Evolutionary conservation across 345 rosid genomes (phyloP), one percentile per base, ranked within the genome.

Genomic region (Arabidopsis suecica): DNA sequence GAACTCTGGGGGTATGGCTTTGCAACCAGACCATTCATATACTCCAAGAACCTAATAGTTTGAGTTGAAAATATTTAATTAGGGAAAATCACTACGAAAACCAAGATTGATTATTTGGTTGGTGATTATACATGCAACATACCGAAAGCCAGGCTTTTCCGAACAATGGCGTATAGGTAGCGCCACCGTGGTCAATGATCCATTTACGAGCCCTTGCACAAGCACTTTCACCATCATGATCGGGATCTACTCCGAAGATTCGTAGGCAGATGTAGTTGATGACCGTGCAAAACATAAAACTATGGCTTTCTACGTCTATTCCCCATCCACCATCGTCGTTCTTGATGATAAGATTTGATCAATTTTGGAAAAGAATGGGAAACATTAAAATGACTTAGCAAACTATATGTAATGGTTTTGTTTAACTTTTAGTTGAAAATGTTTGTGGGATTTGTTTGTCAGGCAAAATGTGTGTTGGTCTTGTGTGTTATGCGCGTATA

Each of bases 261-360:
- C 97, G 79, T 48, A 91, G 51, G 6, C 85, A 78, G 3, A 87
- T 80, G 67, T 87, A 91, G 68, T 51, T 87, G 73, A 91, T 66
- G 5, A 81, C 87, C 51, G 90, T 71, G 12, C 88, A 86, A 79
- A 91, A 85, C 97, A 91, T 91, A 22, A 82, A 86, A 81, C 94
- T 91, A 1, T 75, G 88, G 16, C 92, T 88, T 69, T 91, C 94
- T 44, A 88, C 86, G 78, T 91, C 92, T 69, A 91, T 72, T 34
- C 97, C 97, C 97, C 97, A 91, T 6, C 94, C 94, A 13, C 94
- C 97, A 79, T 91, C 97, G 57, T 69, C 74, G 69, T 91, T 91
- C 97, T 91, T 86, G 9, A 18, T 8, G 13, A 23, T 5, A 68
- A 25, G 68, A 44, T 13, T 42, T 7, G 4, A 44, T 62, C 23